Base-by-base conservation (phyloP, 2,329 filamentous ascomycete species). In the Capronia americana region DNA sequence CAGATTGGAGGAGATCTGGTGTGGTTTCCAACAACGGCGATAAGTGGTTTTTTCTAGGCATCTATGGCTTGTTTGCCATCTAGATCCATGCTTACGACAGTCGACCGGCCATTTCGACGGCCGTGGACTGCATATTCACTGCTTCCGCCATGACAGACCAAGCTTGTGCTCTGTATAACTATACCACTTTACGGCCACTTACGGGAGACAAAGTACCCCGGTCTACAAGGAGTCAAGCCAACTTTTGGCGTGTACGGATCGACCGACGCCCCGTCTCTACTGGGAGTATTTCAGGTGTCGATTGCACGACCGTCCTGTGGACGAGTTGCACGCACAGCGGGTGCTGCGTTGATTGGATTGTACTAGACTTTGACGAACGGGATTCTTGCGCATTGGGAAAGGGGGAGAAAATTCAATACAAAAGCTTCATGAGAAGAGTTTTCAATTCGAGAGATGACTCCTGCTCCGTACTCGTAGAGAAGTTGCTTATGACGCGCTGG, bases 21-120 rank as follows among this genome's bases (percentile, higher is more conserved):
- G 26, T 59, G 14, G 24, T 17, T 23, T 51, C 10, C 5, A 17
- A 24, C 20, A 17, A 26, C 7, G 48, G 10, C 5, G 20, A 28
- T 17, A 12, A 28, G 48, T 51, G 24, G 7, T 23, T 4, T 51
- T 24, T 20, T 51, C 12, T 28, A n/a, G 48, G 57, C 57, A 44
- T 44, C 38, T 17, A 6, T 44, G 38, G 17, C 20, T 8, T 44
- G 38, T 44, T 14, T n/a, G 6, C 38, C 14, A 30, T 46, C 30
- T 28, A 41, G 23, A 32, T 59, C 57, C 46, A 59, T 50, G 30
- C 26, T 58, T 28, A 30, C 14, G 41, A 59, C 34, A 32, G 17
- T 50, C 41, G 20, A 26, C 23, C 20, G 30, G 28, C 23, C 11
- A n/a, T 46, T 46, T 44, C 50, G 23, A 50, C 57, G 44, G 28